Evolutionary conservation across 768 basidiomycete species (phyloP).

Genomic region (Gloeophyllum trabeum): DNA sequence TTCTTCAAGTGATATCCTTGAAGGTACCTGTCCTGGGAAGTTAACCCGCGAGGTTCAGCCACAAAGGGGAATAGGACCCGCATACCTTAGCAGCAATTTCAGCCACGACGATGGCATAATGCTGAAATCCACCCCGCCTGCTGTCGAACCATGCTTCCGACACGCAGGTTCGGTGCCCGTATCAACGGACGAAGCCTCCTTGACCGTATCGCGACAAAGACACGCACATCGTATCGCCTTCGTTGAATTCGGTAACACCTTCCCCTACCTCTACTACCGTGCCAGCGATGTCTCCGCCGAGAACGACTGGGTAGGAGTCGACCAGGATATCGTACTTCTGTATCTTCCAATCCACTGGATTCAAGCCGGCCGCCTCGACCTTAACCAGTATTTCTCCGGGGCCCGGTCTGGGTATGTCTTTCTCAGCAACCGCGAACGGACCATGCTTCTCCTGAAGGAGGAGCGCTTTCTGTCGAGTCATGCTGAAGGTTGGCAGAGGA

Average conservation of each 20-base stretch:
- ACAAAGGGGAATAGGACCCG: no score
- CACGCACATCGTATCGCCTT: slow-evolving; percentile 16
- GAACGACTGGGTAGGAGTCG: slow-evolving; percentile 15
- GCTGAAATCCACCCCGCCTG: slow-evolving; percentile 10
- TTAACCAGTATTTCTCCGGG: slow-evolving; percentile 20
- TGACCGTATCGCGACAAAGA: background rate
- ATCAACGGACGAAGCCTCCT: background rate
- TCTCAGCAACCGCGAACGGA: slow-evolving; percentile 2
- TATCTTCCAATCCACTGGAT: slow-evolving; percentile 25
- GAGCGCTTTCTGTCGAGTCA: slow-evolving; percentile 8
- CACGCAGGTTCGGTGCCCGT: background rate
- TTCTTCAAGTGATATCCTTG: slow-evolving; percentile 10
- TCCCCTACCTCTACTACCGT: slow-evolving; percentile 16
- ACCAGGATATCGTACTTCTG: slow-evolving; percentile 12
- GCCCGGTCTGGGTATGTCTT: slow-evolving; percentile 12
- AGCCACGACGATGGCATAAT: slow-evolving; percentile 11
- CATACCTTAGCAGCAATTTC: slow-evolving; percentile 11
- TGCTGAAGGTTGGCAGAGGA: slow-evolving; percentile 2
- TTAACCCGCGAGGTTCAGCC: no score
- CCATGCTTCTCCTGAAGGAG: slow-evolving; percentile 5
- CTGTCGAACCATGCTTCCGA: slow-evolving; percentile 1
- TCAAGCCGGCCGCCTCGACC: slow-evolving; percentile 15
- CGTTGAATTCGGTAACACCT: slow-evolving; percentile 13
- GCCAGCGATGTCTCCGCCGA: slow-evolving; percentile 21
- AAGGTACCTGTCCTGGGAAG: no score